Evolutionary conservation across 208 protist species (phyloP).

Genomic region (Acanthamoeba quina): DNA sequence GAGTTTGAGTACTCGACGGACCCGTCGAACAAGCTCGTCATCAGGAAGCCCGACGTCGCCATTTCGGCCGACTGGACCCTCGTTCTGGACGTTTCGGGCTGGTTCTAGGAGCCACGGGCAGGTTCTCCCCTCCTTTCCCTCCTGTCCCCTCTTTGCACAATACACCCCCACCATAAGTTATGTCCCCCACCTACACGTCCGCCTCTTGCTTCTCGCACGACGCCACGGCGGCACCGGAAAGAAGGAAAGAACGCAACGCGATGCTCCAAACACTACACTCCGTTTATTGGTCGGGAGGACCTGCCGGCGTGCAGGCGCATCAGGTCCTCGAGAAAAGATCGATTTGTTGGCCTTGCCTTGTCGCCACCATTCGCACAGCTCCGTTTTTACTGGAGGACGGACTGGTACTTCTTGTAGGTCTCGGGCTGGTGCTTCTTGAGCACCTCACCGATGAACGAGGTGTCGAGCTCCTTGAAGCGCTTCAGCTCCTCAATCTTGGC

Average conservation of each 20-base stretch:
- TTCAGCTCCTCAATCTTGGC: slow-evolving; percentile 6
- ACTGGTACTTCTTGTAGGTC: slow-evolving; percentile 18
- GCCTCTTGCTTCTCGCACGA: too few relatives aligned
- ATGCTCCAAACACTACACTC: too few relatives aligned
- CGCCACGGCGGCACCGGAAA: too few relatives aligned
- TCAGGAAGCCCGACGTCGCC: slow-evolving; percentile 78
- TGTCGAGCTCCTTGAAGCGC: background rate
- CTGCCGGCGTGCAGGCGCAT: background rate
- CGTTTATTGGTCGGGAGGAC: background rate
- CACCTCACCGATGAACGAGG: background rate
- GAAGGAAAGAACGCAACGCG: too few relatives aligned
- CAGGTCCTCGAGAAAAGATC: background rate
- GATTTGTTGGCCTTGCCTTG: too few relatives aligned
- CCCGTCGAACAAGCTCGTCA: background rate
- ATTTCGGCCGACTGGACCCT: slow-evolving; percentile 58
- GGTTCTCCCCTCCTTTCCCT: too few relatives aligned
- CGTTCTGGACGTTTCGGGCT: background rate
- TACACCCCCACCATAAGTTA: background rate
- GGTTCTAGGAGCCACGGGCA: background rate
- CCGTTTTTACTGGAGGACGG: background rate
- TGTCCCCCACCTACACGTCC: too few relatives aligned
- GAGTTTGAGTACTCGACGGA: background rate
- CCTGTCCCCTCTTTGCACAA: background rate
- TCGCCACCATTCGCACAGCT: background rate
- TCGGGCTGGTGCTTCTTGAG: slow-evolving; percentile 10